Evolutionary conservation across 2,329 filamentous ascomycete species (phyloP).

Genomic region (Verticillium zaregamsianum): DNA sequence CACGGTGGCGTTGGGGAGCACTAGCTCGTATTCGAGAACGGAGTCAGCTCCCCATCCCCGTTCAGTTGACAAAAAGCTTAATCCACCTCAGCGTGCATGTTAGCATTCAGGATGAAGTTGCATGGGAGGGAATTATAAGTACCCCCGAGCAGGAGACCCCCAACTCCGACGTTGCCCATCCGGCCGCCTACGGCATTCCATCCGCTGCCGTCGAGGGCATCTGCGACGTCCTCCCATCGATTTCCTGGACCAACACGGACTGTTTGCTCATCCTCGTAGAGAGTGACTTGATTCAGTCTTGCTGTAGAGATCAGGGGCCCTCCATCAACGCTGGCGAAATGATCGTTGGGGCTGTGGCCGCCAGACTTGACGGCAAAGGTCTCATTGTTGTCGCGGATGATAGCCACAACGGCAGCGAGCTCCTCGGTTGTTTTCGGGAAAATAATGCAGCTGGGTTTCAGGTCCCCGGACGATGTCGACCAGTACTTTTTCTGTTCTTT

Average conservation of each 20-base stretch:
- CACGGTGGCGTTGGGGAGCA: slow-evolving; percentile 45
- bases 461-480: slow-evolving; percentile 36
- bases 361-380: slow-evolving; percentile 53
- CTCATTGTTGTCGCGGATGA: slow-evolving; percentile 41
- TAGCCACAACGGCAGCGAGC: slow-evolving; percentile 46
- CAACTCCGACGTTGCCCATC: slow-evolving; percentile 42
- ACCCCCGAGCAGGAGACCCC: slow-evolving; percentile 49
- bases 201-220: slow-evolving; percentile 34
- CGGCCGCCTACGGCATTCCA: slow-evolving; percentile 39
- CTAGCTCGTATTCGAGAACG: slow-evolving; percentile 45
- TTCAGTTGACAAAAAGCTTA: slow-evolving; percentile 46
- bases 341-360: slow-evolving; percentile 53
- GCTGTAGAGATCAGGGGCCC: slow-evolving; percentile 46
- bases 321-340: slow-evolving; percentile 44
- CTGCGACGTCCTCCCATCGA: slow-evolving; percentile 36
- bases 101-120: slow-evolving; percentile 37
- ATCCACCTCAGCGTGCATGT: slow-evolving; percentile 35
- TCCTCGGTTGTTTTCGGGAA: slow-evolving; percentile 43
- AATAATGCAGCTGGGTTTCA: slow-evolving; percentile 43
- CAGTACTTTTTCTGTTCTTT: slow-evolving; percentile 38
- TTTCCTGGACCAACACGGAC: slow-evolving; percentile 42
- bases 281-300: slow-evolving; percentile 34
- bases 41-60: slow-evolving; percentile 48
- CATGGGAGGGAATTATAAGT: slow-evolving; percentile 26
- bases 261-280: slow-evolving; percentile 30